These are phyloP conservation scores for Raphanus raphanistrum DNA, from an alignment of 345 rosid species.

Conservation along the genomic window DNA sequence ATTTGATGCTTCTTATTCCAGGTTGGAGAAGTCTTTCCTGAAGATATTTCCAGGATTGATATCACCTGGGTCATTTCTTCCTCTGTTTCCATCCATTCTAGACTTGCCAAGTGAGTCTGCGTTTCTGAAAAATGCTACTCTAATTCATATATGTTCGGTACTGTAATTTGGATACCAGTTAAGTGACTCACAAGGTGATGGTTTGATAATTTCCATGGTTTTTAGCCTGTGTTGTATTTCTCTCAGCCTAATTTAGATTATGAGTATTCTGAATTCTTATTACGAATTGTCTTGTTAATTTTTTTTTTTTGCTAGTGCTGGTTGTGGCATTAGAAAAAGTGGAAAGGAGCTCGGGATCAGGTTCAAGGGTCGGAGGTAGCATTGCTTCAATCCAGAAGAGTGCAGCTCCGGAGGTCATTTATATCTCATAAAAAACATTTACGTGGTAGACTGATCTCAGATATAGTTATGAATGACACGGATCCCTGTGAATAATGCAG, in stretches of 20 bases:
- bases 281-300: constrained; percentile 10
- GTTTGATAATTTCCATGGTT: not conserved
- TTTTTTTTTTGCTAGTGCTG: constrained; percentile 52
- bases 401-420: constrained; percentile 86
- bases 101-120: constrained; percentile 82
- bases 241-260: not conserved
- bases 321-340: constrained; percentile 91
- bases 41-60: constrained; percentile 74
- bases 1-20: not conserved
- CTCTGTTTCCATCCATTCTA: constrained; percentile 76
- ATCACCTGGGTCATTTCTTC: constrained; percentile 92
- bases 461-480: constrained; percentile 14
- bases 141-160: not conserved
- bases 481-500: constrained; percentile 43
- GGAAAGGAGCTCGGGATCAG: constrained; percentile 66
- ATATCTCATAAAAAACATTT: constrained; percentile 4
- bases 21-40: constrained; percentile 74
- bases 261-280: constrained; percentile 16
- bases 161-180: not conserved
- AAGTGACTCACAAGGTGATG: constrained; percentile 1
- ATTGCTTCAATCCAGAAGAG: constrained; percentile 95
- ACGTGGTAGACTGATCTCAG: constrained; percentile 13
- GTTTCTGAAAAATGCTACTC: not conserved
- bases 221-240: constrained; percentile 6
- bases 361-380: constrained; percentile 85